These are phyloP conservation scores for Penicillium brasilianum DNA, from an alignment of 2,329 filamentous ascomycete species.

Conservation along the genomic window DNA sequence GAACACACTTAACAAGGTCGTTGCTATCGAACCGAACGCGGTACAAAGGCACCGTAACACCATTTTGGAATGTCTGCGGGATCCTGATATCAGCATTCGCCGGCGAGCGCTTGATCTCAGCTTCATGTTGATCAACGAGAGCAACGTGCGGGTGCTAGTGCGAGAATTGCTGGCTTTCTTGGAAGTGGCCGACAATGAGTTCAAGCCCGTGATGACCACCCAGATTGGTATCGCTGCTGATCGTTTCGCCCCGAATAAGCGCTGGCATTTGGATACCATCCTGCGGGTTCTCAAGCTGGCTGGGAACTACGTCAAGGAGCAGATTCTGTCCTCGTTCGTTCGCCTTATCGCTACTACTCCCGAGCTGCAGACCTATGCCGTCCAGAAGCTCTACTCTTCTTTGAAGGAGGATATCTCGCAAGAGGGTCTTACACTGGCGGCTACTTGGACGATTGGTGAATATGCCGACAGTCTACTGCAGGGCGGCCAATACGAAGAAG, in stretches of 20 bases:
- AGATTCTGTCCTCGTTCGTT: conserved; percentile 95
- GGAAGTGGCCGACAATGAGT: conserved; percentile 96
- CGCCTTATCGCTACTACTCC: conserved; percentile 92
- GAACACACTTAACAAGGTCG: conserved; percentile 97
- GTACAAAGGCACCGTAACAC: conserved; percentile 97
- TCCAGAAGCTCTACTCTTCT: conserved; percentile 89
- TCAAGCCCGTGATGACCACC: conserved; percentile 97
- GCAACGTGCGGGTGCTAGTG: conserved; percentile 91
- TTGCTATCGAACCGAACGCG: conserved; percentile 96
- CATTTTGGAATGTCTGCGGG: conserved; percentile 91
- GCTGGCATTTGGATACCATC: conserved; percentile 99
- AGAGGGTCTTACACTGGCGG: conserved; percentile 90
- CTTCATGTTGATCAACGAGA: conserved; percentile 97
- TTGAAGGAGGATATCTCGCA: conserved; percentile 97
- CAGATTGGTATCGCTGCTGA: conserved; percentile 98
- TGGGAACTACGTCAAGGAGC: conserved; percentile 96
- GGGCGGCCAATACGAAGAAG: conserved; percentile 91
- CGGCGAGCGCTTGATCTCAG: conserved; percentile 94
- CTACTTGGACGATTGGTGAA: conserved; percentile 97
- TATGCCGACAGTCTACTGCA: conserved; percentile 89
- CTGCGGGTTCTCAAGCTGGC: conserved; percentile 89
- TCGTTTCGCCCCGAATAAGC: conserved; percentile 92
- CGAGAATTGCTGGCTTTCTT: conserved; percentile 92
- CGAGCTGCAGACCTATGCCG: conserved; percentile 93
- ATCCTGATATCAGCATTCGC: conserved; percentile 97